Percentiles rank a stretch among this genome's conserved stretches.
Evolutionary conservation across 768 basidiomycete genomes (phyloP).

Genomic region (Porpolomopsis calyptriformis): DNA sequence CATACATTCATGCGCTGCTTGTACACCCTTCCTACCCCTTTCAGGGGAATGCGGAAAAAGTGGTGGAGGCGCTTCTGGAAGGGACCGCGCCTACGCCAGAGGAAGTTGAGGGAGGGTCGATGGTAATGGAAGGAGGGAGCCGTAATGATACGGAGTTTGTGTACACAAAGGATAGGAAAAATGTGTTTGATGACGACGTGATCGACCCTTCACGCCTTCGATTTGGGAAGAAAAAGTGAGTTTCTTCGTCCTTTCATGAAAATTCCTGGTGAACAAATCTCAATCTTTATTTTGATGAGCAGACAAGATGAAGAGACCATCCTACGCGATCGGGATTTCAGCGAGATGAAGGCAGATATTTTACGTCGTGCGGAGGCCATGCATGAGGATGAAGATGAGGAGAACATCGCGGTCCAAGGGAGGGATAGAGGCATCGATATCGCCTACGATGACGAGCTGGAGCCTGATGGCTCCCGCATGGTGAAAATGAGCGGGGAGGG

Average conservation of each 20-base stretch:
- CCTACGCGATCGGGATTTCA: conserved; percentile 45
- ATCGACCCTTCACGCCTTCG: conserved; percentile 54
- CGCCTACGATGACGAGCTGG: conserved; percentile 46
- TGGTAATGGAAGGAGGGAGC: conserved; percentile 9
- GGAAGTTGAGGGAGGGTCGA: conserved; percentile 9
- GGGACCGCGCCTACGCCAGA: conserved; percentile 45
- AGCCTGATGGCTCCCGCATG: conserved; percentile 27
- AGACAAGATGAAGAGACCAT: conserved; percentile 38
- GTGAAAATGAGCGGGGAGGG: conserved; percentile 47
- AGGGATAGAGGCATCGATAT: conserved; percentile 19
- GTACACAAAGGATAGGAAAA: conserved; percentile 40
- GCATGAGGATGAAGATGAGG: conserved; percentile 48
- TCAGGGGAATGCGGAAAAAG: conserved; percentile 44
- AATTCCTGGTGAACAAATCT: neutral
- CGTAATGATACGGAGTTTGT: neutral
- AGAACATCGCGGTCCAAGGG: conserved; percentile 11
- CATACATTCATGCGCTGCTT: conserved; percentile 52
- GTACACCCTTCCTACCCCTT: conserved; percentile 36
- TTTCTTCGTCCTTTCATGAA: conserved; percentile 4
- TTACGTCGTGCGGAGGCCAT: conserved; percentile 63
- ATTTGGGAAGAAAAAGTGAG: conserved; percentile 58
- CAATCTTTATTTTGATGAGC: neutral
- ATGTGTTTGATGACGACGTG: conserved; percentile 64
- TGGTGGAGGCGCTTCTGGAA: conserved; percentile 67
- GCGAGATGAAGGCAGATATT: conserved; percentile 80